These are phyloP conservation scores for Phytopythium ostracodes DNA, from an alignment of 352 stramenopile genomes.

Conservation along the genomic window DNA sequence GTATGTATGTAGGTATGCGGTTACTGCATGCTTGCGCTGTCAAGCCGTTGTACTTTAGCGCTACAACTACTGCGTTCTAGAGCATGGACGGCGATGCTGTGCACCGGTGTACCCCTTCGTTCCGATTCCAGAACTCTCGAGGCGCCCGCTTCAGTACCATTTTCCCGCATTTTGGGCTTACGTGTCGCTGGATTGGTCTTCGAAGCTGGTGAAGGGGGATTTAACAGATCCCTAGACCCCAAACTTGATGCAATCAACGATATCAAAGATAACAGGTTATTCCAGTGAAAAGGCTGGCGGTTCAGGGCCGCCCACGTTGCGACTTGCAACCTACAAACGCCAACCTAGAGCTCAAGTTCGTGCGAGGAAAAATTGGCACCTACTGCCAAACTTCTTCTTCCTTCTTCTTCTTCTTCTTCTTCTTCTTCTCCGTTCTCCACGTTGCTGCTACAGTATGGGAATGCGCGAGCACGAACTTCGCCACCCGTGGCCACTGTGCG, in stretches of 20 bases:
- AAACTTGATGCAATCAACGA: background rate
- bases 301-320: background rate
- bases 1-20: too few species aligned
- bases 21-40: too few species aligned
- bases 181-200: conserved; percentile 1
- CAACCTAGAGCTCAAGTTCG: background rate
- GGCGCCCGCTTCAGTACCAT: background rate
- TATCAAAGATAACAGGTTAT: conserved; percentile 1
- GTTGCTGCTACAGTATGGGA: too few species aligned
- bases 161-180: background rate
- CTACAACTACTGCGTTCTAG: too few species aligned
- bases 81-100: too few species aligned
- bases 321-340: background rate
- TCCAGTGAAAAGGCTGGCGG: background rate
- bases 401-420: too few species aligned
- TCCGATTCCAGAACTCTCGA: too few species aligned
- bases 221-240: background rate
- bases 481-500: background rate
- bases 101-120: too few species aligned
- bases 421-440: too few species aligned
- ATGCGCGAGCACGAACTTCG: too few species aligned
- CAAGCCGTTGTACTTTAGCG: too few species aligned
- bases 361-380: background rate
- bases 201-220: background rate
- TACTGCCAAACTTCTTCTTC: too few species aligned